Evolutionary conservation across 306 rosid genomes (phyloP), one percentile per base, ranked within the genome.

Genomic region (Mimosa pudica): DNA sequence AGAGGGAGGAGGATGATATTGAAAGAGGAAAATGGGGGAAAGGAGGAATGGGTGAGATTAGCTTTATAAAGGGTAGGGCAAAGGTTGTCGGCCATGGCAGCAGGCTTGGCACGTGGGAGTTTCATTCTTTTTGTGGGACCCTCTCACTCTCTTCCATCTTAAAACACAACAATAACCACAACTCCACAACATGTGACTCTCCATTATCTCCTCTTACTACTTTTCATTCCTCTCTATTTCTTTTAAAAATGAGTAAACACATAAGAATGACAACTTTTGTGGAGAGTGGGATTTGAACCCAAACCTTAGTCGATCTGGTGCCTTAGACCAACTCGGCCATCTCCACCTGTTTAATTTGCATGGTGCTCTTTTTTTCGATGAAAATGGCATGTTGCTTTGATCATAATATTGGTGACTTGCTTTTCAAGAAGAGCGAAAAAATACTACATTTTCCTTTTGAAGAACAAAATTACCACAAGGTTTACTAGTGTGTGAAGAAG

Each of bases 321-420:
- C 88, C 90, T 85, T 87, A 82, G 92, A 90, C 88, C 89, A 88
- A 88, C 89, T 88, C 91, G 90, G 92, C 92, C 92, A 89, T 89
- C 82, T 85, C 90, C 47, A 85, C 87, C 30, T 24, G 30, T 24
- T 24, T 24, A 24, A 24, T 24, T 24, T 24, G 30, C 30, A 24
- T 24, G 30, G 1, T 24, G 30, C 30, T 24, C 30, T 24, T 24
- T 24, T 24, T 24, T 24, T 24, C 30, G 30, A 24, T 24, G 30
- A 24, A 24, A 24, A 24, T 24, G 30, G 30, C 30, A 24, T 24
- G 30, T 24, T 24, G 30, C 30, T 24, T 24, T 24, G 30, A 24
- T 24, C 30, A 24, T 24, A 24, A 38, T 38, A 5, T 38, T 3
- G 42, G 42, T 38, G 42, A 5, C 5, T 38, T 38, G 42, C 42